These are phyloP conservation scores for Ceratobasidium sp. DNA, from an alignment of 1,284 basidiomycete genomes.

Conservation along the genomic window DNA sequence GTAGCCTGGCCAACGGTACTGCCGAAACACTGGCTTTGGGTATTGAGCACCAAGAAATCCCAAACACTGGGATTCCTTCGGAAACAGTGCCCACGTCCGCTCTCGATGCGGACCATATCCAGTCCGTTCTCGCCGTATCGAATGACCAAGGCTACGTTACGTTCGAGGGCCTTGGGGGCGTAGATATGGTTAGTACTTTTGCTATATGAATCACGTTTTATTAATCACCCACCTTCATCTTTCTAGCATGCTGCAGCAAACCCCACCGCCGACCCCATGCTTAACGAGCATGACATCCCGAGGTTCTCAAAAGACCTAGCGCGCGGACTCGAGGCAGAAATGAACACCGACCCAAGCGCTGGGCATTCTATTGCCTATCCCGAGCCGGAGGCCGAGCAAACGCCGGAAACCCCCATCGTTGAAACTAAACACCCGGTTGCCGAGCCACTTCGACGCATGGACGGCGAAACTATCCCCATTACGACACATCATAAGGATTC, in stretches of 20 bases:
- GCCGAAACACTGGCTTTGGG: background rate
- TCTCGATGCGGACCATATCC: background rate
- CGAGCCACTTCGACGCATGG: slow-evolving; percentile 27
- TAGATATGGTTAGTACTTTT: background rate
- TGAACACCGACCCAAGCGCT: background rate
- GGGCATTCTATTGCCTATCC: background rate
- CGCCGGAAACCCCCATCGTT: background rate
- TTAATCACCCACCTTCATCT: too few relatives aligned
- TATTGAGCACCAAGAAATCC: too few relatives aligned
- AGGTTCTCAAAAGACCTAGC: background rate
- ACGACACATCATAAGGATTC: slow-evolving; percentile 11
- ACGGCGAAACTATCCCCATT: slow-evolving; percentile 26
- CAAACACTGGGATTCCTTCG: background rate
- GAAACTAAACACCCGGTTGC: background rate
- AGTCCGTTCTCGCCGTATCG: background rate
- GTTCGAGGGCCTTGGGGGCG: background rate
- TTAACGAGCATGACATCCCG: background rate
- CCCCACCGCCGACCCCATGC: background rate
- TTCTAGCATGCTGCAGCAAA: too few relatives aligned
- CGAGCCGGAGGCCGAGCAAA: background rate
- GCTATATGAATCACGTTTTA: too few relatives aligned
- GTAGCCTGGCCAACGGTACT: background rate
- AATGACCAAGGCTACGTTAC: background rate
- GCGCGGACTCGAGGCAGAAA: slow-evolving; percentile 3
- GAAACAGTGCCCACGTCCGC: background rate